Evolutionary conservation across 495 filamentous ascomycete genomes (phyloP).

Genomic region (Penicillium riverlandense): DNA sequence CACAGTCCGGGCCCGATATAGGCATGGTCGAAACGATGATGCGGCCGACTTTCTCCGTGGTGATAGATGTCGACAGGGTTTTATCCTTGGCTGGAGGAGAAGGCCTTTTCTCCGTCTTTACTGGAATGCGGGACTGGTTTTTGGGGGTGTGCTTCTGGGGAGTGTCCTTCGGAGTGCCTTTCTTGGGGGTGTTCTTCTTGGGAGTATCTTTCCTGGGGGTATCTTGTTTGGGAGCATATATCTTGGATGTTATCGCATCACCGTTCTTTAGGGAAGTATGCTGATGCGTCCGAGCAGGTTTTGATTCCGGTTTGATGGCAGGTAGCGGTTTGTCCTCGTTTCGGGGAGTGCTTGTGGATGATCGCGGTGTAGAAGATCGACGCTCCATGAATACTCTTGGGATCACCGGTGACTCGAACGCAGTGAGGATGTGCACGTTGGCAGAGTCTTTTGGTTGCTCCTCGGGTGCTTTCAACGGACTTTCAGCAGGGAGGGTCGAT

Average conservation of each 20-base stretch:
- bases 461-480: constrained; percentile 1
- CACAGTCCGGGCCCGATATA: neutral
- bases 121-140: neutral
- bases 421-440: constrained; percentile 7
- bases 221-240: neutral
- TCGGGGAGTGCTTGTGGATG: constrained; percentile 3
- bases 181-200: constrained; percentile 1
- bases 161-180: constrained; percentile 1
- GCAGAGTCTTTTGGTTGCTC: constrained; percentile 3
- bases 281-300: neutral
- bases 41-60: neutral
- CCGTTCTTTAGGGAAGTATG: neutral
- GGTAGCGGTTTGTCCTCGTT: constrained; percentile 16
- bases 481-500: constrained; percentile 49
- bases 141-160: neutral
- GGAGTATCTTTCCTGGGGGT: neutral
- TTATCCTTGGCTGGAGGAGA: constrained; percentile 8
- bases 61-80: neutral
- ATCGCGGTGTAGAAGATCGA: constrained; percentile 9
- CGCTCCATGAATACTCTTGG: constrained; percentile 5
- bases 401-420: constrained; percentile 7
- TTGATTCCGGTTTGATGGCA: constrained; percentile 10
- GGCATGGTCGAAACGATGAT: neutral
- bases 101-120: neutral
- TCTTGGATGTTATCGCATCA: neutral